Percentiles rank a stretch among this genome's conserved stretches.
phyloP scores from a whole-genome alignment of 164 flowering plant genomes.

The Paratinospora sagittata region DNA sequence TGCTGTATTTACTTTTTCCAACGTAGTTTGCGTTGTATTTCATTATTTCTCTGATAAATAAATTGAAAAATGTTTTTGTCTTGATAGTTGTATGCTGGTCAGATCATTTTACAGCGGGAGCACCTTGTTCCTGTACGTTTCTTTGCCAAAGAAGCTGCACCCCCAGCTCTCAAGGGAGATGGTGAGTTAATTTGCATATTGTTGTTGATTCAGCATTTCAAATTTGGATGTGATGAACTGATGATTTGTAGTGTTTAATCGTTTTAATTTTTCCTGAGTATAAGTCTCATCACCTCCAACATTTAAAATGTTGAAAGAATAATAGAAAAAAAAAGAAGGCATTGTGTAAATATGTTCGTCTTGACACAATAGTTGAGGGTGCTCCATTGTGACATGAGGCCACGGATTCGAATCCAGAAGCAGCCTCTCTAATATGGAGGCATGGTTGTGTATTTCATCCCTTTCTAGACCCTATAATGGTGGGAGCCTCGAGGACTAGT shows the following conservation, averaged over 20 bases:
- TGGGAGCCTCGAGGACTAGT: too few species aligned
- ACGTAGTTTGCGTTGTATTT: background rate
- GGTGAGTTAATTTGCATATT: constrained; percentile 39
- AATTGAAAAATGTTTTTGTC: background rate
- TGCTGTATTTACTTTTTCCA: background rate
- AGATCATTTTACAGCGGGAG: constrained; percentile 36
- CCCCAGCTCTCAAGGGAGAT: constrained; percentile 67
- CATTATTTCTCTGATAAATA: background rate
- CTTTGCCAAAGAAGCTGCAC: constrained; percentile 71
- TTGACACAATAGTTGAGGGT: too few species aligned
- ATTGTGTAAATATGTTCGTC: background rate
- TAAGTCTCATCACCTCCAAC: background rate
- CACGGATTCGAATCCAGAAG: too few species aligned
- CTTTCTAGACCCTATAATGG: too few species aligned
- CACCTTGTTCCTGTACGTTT: constrained; percentile 50
- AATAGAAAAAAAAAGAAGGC: background rate
- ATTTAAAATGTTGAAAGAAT: background rate
- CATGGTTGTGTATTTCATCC: too few species aligned
- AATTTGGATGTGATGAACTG: background rate
- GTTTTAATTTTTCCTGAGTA: background rate
- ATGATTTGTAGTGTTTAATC: background rate
- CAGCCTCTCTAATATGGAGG: too few species aligned
- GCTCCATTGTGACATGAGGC: too few species aligned
- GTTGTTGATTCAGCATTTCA: background rate
- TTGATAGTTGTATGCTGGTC: constrained; percentile 45